Conservation (phyloP, 139 green algal species). For the Tetraselmis striata region DNA sequence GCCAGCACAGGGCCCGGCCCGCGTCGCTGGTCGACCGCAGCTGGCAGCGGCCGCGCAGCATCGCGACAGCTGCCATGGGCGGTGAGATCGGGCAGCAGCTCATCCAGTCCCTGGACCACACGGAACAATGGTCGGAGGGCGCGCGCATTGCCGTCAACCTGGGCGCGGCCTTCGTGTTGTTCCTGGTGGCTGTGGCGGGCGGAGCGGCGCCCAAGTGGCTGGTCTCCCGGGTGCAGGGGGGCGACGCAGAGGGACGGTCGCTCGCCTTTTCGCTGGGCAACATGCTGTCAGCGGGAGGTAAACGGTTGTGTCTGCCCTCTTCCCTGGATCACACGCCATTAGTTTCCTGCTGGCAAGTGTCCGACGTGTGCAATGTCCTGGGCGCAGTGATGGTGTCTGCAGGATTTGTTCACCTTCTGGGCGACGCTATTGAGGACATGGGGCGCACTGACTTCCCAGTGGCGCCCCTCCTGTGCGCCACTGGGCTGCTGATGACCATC, state of each 20-base stretch:
- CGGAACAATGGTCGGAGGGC: not conserved
- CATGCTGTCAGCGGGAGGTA: conserved; percentile 62
- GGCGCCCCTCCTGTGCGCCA: conserved; percentile 41
- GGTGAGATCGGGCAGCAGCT: not conserved
- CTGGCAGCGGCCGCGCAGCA: no score
- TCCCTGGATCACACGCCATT: no score
- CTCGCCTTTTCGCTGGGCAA: conserved; percentile 69
- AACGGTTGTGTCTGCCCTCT: not conserved
- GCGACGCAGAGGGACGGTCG: conserved; percentile 29
- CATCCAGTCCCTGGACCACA: not conserved
- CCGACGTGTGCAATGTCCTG: no score
- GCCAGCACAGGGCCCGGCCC: no score
- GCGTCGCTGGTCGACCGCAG: no score
- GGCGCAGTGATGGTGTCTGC: conserved; percentile 66
- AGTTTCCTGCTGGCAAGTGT: no score
- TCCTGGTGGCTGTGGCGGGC: not conserved
- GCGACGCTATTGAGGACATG: conserved; percentile 23
- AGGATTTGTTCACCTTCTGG: conserved; percentile 67
- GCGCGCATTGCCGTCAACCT: not conserved
- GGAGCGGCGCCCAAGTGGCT: conserved; percentile 19
- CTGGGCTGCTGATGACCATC: conserved; percentile 39
- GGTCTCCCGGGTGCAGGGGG: not conserved
- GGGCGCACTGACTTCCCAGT: conserved; percentile 25
- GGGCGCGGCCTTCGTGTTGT: not conserved
- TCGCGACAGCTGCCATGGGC: not conserved